Conservation (phyloP, 805 yeast species). For the Zygoascus tannicola region DNA sequence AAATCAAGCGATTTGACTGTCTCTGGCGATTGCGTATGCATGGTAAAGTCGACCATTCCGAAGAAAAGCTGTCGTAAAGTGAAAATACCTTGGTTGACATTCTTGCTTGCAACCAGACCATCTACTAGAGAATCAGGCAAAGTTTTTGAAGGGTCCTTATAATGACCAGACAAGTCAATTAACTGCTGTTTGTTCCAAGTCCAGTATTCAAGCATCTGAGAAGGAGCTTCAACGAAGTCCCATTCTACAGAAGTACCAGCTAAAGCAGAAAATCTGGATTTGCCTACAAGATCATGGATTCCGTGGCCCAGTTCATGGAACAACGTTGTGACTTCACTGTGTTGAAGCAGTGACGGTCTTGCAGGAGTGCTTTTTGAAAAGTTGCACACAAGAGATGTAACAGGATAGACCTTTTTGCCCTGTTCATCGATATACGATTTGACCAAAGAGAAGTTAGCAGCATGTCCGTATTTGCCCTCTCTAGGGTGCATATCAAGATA, state of each 20-base stretch:
- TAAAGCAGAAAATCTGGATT: constrained; percentile 55
- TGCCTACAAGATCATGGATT: constrained; percentile 65
- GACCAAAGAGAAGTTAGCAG: constrained; percentile 66
- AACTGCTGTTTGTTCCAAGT: constrained; percentile 66
- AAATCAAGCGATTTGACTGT: constrained; percentile 35
- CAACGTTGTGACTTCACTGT: constrained; percentile 69
- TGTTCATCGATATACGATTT: constrained; percentile 52
- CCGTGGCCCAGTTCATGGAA: constrained; percentile 92
- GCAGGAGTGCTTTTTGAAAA: constrained; percentile 64
- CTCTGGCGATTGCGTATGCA: constrained; percentile 39
- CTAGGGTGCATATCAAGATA: constrained; percentile 79
- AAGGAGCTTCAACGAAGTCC: constrained; percentile 89
- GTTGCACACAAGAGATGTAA: constrained; percentile 74
- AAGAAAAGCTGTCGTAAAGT: constrained; percentile 71
- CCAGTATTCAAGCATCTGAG: constrained; percentile 84
- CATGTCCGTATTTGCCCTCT: constrained; percentile 81
- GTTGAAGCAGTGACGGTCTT: constrained; percentile 69
- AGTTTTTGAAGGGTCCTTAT: constrained; percentile 43
- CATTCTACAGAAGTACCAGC: constrained; percentile 71
- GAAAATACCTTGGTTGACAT: constrained; percentile 65
- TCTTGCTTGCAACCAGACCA: constrained; percentile 53
- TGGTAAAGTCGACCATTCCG: constrained; percentile 64
- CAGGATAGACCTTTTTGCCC: constrained; percentile 45
- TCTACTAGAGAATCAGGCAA: constrained; percentile 50
- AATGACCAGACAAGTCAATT: constrained; percentile 54